Evolutionary conservation across 257 asterid species (phyloP), one percentile per base, ranked within the genome.

Genomic region (Oldenlandia corymbosa): DNA sequence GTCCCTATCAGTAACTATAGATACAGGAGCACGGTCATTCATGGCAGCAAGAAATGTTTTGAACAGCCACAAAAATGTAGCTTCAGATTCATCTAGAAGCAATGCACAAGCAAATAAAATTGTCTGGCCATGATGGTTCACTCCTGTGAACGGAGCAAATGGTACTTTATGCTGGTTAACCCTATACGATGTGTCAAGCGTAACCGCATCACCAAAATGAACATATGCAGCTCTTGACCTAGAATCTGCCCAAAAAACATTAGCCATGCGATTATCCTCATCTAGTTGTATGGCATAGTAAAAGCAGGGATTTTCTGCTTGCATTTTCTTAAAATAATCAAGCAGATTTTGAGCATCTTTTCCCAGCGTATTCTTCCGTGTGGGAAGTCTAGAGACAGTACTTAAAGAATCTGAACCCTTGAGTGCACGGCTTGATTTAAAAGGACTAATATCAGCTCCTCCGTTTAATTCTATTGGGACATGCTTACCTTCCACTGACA

Each of bases 181-280:
- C 72, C 86, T 76, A 78, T 81, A 91, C 41, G 71, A 71, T 11
- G 95, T 88, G 60, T 91, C 95, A 39, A 91, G 70, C 31, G 71
- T 70, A 78, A 91, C 90, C n/a, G 86, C 80, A 76, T 91, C 98
- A 21, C 96, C 94, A 73, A 91, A 91, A 73, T 86, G 90, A 70
- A 79, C 64, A 72, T 86, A 91, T 41, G 95, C 88, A 70, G 84
- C 78, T 75, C 98, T 88, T 46, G 98, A 91, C 77, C 94, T 81
- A 39, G 98, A 76, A 71, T 91, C 96, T 31, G 96, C 86, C 98
- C 98, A 91, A 55, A 91, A 88, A 53, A 82, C 95, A 79, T 86
- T 91, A 58, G 92, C 80, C 88, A 91, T 76, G 60, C 84, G 88
- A 74, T 88, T 86, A 64, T 88, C 95, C 69, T 88, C 95, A 48